A percentile compares a stretch with the other conserved stretches of the same genome.
These are phyloP conservation scores for Vitellaria paradoxa DNA, from an alignment of 179 eudicot species.

Conservation along the genomic window DNA sequence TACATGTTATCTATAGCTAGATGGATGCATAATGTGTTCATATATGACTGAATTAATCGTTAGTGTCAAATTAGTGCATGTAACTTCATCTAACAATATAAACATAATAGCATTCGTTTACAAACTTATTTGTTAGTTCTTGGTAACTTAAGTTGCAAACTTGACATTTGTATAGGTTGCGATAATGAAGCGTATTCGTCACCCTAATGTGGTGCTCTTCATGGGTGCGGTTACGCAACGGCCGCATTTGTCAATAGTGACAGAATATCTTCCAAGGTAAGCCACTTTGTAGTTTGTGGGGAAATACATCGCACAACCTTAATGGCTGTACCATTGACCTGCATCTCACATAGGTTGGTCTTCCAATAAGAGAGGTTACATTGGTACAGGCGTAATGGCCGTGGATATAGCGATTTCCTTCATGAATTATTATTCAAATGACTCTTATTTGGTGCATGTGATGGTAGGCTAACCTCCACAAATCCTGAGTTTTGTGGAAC, in stretches of 20 bases:
- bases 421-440: not conserved
- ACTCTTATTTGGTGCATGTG: not conserved
- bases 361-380: not conserved
- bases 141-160: not conserved
- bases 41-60: no score
- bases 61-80: not conserved
- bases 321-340: not conserved
- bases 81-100: not conserved
- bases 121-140: not conserved
- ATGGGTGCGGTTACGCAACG: slow-evolving; percentile 99
- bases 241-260: slow-evolving; percentile 93
- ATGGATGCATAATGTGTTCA: not conserved
- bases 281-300: slow-evolving; percentile 6
- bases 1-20: not conserved
- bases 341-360: not conserved
- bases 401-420: not conserved
- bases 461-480: not conserved
- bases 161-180: slow-evolving; percentile 56
- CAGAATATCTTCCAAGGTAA: slow-evolving; percentile 98
- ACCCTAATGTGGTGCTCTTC: slow-evolving; percentile 97
- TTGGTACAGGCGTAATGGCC: not conserved
- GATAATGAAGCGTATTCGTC: slow-evolving; percentile 98
- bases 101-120: not conserved
- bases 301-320: not conserved
- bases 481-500: slow-evolving; percentile 11